These are phyloP conservation scores for Dendrobium nobile DNA, from an alignment of 106 monocot species.

Conservation along the genomic window DNA sequence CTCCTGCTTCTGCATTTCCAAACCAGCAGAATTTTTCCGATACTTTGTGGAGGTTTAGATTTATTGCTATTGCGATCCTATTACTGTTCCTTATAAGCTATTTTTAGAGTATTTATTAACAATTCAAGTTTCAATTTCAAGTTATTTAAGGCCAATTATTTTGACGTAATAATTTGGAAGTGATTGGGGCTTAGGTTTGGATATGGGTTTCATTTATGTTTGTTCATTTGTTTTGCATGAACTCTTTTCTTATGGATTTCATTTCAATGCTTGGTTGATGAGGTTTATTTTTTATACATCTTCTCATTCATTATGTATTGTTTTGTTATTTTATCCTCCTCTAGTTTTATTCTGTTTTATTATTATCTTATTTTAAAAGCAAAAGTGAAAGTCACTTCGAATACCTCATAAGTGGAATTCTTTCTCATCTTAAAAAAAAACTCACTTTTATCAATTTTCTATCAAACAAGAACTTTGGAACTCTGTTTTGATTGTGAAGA, in stretches of 20 bases:
- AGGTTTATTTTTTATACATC: too few species aligned
- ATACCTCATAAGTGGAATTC: not conserved
- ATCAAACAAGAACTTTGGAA: not conserved
- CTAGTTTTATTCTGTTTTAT: not conserved
- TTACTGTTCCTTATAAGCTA: not conserved
- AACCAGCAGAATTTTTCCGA: slow-evolving; percentile 44
- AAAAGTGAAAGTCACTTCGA: not conserved
- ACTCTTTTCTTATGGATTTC: not conserved
- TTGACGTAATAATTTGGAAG: not conserved
- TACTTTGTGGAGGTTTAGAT: slow-evolving; percentile 58
- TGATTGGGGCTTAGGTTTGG: not conserved
- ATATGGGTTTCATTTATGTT: not conserved
- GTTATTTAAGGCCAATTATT: not conserved
- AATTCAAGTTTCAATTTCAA: not conserved
- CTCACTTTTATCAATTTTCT: not conserved
- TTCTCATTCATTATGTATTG: not conserved
- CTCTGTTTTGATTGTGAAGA: too few species aligned
- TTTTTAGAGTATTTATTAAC: not conserved
- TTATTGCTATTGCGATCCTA: not conserved
- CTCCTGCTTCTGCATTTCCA: slow-evolving; percentile 24
- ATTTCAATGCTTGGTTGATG: too few species aligned
- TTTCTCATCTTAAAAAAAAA: not conserved
- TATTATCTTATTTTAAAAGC: not conserved
- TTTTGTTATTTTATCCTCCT: not conserved
- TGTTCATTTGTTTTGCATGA: not conserved